phyloP scores from a whole-genome alignment of 176 grass and related monocot genomes.

The Alopecurus myosuroides region DNA sequence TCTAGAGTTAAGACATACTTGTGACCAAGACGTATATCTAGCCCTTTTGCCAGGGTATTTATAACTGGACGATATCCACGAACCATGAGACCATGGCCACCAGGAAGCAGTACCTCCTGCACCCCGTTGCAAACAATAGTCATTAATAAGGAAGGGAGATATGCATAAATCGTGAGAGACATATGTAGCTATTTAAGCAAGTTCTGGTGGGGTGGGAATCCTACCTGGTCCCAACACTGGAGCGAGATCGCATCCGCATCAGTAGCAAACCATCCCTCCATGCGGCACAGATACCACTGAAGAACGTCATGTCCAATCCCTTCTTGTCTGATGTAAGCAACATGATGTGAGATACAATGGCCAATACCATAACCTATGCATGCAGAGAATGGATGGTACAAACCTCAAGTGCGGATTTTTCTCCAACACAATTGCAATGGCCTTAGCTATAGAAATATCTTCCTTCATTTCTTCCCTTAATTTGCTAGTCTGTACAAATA shows the following conservation, averaged over 20 bases:
- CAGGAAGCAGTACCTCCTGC: conserved; percentile 94
- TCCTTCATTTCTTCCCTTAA: conserved; percentile 56
- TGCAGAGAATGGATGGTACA: conserved; percentile 10
- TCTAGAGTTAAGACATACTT: conserved; percentile 33
- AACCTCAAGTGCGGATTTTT: conserved; percentile 77
- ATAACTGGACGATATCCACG: conserved; percentile 95
- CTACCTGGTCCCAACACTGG: conserved; percentile 86
- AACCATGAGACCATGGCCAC: conserved; percentile 98
- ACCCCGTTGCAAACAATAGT: conserved; percentile 7
- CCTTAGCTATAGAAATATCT: conserved; percentile 93
- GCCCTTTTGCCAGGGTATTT: conserved; percentile 90
- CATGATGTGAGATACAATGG: conserved; percentile 14
- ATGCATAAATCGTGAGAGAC: not conserved
- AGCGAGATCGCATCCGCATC: conserved; percentile 87
- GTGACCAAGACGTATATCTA: conserved; percentile 82
- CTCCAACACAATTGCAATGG: conserved; percentile 76
- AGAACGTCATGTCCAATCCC: conserved; percentile 87
- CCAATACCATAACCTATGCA: not conserved
- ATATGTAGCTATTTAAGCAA: not conserved
- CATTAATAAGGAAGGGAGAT: not conserved
- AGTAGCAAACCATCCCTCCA: conserved; percentile 99
- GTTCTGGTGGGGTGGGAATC: not conserved
- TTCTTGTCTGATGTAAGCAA: conserved; percentile 63
- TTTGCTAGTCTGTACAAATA: conserved; percentile 63
- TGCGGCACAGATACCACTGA: conserved; percentile 95